These are phyloP conservation scores for Termitomyces sp. DNA, from an alignment of 768 basidiomycete genomes.

Conservation along the genomic window DNA sequence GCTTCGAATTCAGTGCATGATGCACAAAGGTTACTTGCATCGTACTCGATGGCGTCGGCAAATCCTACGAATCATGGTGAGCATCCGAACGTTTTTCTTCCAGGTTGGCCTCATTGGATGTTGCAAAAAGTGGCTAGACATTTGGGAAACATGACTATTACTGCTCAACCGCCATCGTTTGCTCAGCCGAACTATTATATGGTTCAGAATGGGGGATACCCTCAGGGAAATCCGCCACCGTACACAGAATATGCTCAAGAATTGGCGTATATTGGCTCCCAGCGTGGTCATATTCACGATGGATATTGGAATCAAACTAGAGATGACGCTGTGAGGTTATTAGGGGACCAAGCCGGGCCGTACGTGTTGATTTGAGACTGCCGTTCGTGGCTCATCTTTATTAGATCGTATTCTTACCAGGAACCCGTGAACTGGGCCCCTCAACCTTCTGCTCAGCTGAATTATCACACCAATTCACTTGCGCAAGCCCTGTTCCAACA, in stretches of 20 bases:
- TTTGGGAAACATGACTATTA: slow-evolving; percentile 54
- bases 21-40: slow-evolving; percentile 3
- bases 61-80: slow-evolving; percentile 76
- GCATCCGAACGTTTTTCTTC: slow-evolving; percentile 9
- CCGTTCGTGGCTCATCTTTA: slow-evolving; percentile 15
- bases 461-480: slow-evolving; percentile 53
- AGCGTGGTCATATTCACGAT: slow-evolving; percentile 40
- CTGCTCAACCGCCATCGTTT: slow-evolving; percentile 61
- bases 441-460: slow-evolving; percentile 39
- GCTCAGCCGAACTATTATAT: slow-evolving; percentile 55
- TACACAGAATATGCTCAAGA: slow-evolving; percentile 71
- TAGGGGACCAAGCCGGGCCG: slow-evolving; percentile 52
- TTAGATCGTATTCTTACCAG: slow-evolving; percentile 41
- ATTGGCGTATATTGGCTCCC: slow-evolving; percentile 50
- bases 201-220: slow-evolving; percentile 25
- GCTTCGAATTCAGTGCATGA: slow-evolving; percentile 5
- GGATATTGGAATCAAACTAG: slow-evolving; percentile 65
- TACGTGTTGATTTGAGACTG: slow-evolving; percentile 28
- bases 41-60: slow-evolving; percentile 60
- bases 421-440: slow-evolving; percentile 41
- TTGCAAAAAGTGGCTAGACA: slow-evolving; percentile 57
- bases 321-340: slow-evolving; percentile 57
- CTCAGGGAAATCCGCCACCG: slow-evolving; percentile 45
- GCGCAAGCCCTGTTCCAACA: slow-evolving; percentile 67
- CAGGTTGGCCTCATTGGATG: slow-evolving; percentile 6